Evolutionary conservation across 371 early-diverging fungal species (phyloP), one percentile per base, ranked within the genome.

Genomic region (Cokeromyces recurvatus): DNA sequence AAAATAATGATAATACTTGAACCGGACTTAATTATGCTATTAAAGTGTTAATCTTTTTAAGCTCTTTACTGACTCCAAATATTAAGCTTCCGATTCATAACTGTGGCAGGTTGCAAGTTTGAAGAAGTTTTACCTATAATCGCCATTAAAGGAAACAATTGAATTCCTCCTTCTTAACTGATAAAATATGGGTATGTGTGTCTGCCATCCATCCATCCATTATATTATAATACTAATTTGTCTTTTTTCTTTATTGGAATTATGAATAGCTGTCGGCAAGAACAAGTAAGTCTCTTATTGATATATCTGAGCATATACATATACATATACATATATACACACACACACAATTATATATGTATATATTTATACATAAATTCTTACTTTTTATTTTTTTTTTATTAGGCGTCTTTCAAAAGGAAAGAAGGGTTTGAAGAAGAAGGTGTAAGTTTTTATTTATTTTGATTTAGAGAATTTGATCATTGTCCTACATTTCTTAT

Each of bases 391-490:
- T 29, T 34, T 9, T n/a, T 14, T 23, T 24, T 46, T 41, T 19
- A 9, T 41, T 69, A 80, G 78, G 76, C 82, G 83, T 74, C 81
- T 94, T 62, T 89, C 89, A 65, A 94, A 94, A 79, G 93, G 93
- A 68, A 94, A 92, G 86, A 94, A 92, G 85, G 94, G 92, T 67
- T 79, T 91, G 70, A 94, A 94, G 91, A 94, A 94, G 91, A 92
- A 90, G 89, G 78, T 88, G 90, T 91, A 87, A 83, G 90, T 90
- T 53, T 8, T 32, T 35, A 27, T n/a, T 46, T 25, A 32, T 11
- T 7, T 5, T 27, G 7, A 27, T 7, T 27, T 27, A 11, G 29
- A 11, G 29, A 11, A 27, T 5, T 7, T 5, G 29, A 27, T 27
- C 29, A 11, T 27, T 27, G 5, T 27, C n/a, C n/a, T n/a, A n/a